Evolutionary conservation across 192 early-diverging fungal genomes (phyloP).

Genomic region (Rhizophagus clarus): DNA sequence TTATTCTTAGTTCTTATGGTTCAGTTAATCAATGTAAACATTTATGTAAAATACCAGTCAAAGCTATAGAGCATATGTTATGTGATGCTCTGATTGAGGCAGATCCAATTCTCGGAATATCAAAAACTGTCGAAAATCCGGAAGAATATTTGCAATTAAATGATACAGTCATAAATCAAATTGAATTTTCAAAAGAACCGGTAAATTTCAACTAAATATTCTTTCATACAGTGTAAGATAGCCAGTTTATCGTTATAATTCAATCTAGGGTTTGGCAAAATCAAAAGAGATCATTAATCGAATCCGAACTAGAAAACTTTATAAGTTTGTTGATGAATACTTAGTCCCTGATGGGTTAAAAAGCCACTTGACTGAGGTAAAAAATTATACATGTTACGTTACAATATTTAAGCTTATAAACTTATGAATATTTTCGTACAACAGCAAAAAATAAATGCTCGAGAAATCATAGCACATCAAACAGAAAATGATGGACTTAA

Average conservation of each 20-base stretch:
- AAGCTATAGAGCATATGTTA: conserved; percentile 89
- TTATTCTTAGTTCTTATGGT: background rate
- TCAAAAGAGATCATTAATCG: conserved; percentile 72
- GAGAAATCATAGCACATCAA: conserved; percentile 66
- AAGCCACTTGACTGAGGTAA: conserved; percentile 46
- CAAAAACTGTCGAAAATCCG: conserved; percentile 63
- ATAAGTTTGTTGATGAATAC: conserved; percentile 84
- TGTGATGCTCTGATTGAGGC: conserved; percentile 86
- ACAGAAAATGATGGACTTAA: conserved; percentile 58
- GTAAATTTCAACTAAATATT: background rate
- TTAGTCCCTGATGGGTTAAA: conserved; percentile 59
- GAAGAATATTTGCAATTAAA: conserved; percentile 75
- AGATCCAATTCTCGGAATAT: conserved; percentile 66
- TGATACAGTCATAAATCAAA: conserved; percentile 78
- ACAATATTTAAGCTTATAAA: background rate
- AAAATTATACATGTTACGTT: conserved; percentile 6
- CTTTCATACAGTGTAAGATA: background rate
- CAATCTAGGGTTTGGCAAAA: conserved; percentile 53
- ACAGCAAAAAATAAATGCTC: conserved; percentile 50
- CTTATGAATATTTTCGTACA: background rate
- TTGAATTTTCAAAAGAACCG: conserved; percentile 61
- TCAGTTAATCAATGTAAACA: background rate
- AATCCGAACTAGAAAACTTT: conserved; percentile 80
- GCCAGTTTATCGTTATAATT: too few species aligned
- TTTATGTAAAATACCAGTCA: conserved; percentile 29